Conservation (phyloP, 345 rosid genomes). For the Physaria fendleri region DNA sequence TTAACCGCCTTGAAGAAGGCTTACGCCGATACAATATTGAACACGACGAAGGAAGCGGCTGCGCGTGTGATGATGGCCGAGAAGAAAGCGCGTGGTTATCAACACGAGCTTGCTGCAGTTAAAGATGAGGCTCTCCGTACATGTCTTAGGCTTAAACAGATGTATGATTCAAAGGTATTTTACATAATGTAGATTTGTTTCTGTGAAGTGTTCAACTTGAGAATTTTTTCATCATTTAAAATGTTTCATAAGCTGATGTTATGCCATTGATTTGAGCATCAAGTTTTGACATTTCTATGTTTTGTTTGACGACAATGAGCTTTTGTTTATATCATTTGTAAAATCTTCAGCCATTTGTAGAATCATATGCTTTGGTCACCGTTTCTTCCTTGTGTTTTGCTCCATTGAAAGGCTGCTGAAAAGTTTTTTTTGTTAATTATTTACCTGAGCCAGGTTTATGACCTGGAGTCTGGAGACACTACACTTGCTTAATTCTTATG, state of each 20-base stretch:
- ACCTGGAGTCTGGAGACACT: background rate
- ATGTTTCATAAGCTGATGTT: background rate
- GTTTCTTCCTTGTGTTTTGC: background rate
- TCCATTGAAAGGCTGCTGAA: background rate
- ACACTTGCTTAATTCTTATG: background rate
- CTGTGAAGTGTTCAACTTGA: background rate
- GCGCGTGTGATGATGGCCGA: slow-evolving; percentile 81
- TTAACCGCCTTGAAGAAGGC: slow-evolving; percentile 86
- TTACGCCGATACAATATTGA: slow-evolving; percentile 84
- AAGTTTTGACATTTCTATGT: background rate
- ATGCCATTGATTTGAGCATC: background rate
- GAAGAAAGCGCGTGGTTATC: slow-evolving; percentile 57
- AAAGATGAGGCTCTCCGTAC: slow-evolving; percentile 74
- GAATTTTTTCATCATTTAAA: background rate
- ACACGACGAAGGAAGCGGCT: slow-evolving; percentile 89
- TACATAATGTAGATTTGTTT: background rate
- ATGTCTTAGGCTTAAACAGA: slow-evolving; percentile 73
- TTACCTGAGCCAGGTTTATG: background rate
- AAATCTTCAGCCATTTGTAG: background rate
- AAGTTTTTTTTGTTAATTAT: background rate
- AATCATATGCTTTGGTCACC: background rate
- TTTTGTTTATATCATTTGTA: background rate
- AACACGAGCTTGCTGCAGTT: slow-evolving; percentile 56
- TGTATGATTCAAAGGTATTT: slow-evolving; percentile 75
- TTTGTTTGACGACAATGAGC: background rate